Evolutionary conservation across 2,329 filamentous ascomycete genomes (phyloP).

Genomic region (Scedosporium dehoogii): DNA sequence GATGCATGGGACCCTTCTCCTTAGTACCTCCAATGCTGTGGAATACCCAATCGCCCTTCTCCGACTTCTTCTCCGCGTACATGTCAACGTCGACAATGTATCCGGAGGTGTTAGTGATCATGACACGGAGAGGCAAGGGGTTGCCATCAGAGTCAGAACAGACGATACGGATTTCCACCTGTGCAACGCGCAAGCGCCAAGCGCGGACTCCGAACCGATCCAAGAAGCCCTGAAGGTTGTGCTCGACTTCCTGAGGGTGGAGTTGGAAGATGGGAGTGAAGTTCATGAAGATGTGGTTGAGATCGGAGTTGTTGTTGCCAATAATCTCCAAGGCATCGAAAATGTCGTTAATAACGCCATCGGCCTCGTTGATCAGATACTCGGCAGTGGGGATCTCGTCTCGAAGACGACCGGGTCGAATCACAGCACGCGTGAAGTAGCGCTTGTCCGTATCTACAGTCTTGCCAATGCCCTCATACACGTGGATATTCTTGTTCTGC

Average conservation of each 20-base stretch:
- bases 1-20: slow-evolving; percentile 91
- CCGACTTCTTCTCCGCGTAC: slow-evolving; percentile 94
- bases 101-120: slow-evolving; percentile 96
- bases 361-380: slow-evolving; percentile 94
- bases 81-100: slow-evolving; percentile 97
- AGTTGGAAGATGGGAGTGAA: slow-evolving; percentile 96
- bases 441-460: slow-evolving; percentile 92
- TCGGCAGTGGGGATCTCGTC: slow-evolving; percentile 98
- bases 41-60: slow-evolving; percentile 98
- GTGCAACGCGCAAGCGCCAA: slow-evolving; percentile 93
- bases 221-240: slow-evolving; percentile 87
- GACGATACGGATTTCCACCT: slow-evolving; percentile 96
- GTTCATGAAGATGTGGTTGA: slow-evolving; percentile 99
- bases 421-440: slow-evolving; percentile 95
- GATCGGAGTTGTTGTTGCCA: slow-evolving; percentile 96
- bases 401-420: slow-evolving; percentile 84
- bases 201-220: slow-evolving; percentile 91
- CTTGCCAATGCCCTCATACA: slow-evolving; percentile 95
- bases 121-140: slow-evolving; percentile 85
- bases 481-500: slow-evolving; percentile 97
- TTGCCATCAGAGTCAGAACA: slow-evolving; percentile 80
- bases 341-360: slow-evolving; percentile 94
- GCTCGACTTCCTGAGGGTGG: slow-evolving; percentile 78
- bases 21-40: slow-evolving; percentile 92
- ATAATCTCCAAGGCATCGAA: slow-evolving; percentile 96